phyloP scores from a whole-genome alignment of 1,284 basidiomycete species.

The Fomitopsis schrenkii region DNA sequence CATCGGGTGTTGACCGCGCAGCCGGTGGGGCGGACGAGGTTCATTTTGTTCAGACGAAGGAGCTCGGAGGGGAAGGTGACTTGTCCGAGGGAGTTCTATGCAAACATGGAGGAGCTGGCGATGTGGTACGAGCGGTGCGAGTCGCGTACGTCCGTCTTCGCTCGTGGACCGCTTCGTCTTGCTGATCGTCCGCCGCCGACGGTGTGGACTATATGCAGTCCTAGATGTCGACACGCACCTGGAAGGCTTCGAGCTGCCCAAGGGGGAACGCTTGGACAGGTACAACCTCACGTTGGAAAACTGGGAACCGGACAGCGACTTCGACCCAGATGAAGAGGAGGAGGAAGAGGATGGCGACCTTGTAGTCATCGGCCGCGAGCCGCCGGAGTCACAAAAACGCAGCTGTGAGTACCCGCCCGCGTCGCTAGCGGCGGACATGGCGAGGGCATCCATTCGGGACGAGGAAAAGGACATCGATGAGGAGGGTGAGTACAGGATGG shows the following conservation, averaged over 20 bases:
- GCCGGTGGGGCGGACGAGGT: slow-evolving; percentile 1
- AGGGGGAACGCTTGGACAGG: background rate
- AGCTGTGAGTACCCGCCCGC: background rate
- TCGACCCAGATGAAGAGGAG: slow-evolving; percentile 11
- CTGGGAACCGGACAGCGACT: slow-evolving; percentile 13
- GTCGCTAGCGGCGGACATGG: background rate
- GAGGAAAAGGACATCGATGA: background rate
- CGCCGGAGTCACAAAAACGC: background rate
- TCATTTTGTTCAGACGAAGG: slow-evolving; percentile 6
- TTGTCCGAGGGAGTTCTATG: slow-evolving; percentile 4
- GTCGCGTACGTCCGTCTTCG: background rate
- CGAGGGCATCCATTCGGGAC: background rate
- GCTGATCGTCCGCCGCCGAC: background rate
- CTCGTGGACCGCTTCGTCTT: no score
- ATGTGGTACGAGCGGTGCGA: slow-evolving; percentile 4
- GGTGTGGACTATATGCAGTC: background rate
- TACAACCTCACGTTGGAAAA: slow-evolving; percentile 3
- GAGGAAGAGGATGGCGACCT: slow-evolving; percentile 10
- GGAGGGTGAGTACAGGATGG: background rate
- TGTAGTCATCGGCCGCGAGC: slow-evolving; percentile 2
- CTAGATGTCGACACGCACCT: slow-evolving; percentile 2
- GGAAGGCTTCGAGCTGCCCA: slow-evolving; percentile 7
- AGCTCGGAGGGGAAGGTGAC: slow-evolving; percentile 3
- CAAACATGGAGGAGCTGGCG: slow-evolving; percentile 7
- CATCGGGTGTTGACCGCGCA: slow-evolving; percentile 5